phyloP scores from a whole-genome alignment of 108 stramenopile genomes.

The Cyclostephanos tholiformis region DNA sequence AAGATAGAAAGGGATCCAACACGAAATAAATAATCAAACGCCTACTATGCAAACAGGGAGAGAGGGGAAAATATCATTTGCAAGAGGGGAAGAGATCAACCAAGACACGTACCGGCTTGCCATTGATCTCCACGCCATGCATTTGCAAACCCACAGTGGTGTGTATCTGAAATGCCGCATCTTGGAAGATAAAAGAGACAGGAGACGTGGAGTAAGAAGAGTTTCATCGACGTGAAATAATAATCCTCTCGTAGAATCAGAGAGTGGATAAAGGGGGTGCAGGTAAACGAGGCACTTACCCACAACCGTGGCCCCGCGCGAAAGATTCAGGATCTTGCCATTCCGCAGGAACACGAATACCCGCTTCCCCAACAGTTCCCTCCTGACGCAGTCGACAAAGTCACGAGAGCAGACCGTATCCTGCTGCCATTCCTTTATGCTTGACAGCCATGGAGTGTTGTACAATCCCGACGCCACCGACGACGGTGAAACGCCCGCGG shows the following conservation, averaged over 20 bases:
- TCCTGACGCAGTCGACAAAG: slow-evolving; percentile 87
- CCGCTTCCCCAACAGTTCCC: slow-evolving; percentile 85
- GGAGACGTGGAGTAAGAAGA: background rate
- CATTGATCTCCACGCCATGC: slow-evolving; percentile 89
- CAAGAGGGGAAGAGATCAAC: too few species aligned
- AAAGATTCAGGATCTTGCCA: slow-evolving; percentile 90
- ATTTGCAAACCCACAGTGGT: slow-evolving; percentile 88
- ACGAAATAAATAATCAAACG: background rate
- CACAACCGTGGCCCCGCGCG: slow-evolving; percentile 84
- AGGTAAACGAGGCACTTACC: background rate
- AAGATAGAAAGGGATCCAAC: background rate
- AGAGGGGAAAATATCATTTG: background rate
- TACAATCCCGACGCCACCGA: slow-evolving; percentile 47
- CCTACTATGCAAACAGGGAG: background rate
- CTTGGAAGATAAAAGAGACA: slow-evolving; percentile 13
- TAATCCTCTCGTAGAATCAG: too few species aligned
- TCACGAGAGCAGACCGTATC: slow-evolving; percentile 75
- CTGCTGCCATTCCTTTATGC: slow-evolving; percentile 92
- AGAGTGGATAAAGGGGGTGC: background rate
- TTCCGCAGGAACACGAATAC: slow-evolving; percentile 92
- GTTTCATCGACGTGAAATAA: too few species aligned
- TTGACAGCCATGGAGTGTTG: slow-evolving; percentile 87
- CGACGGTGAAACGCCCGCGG: background rate
- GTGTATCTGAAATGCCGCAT: slow-evolving; percentile 93
- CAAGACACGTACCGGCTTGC: slow-evolving; percentile 56